Evolutionary conservation across 208 protist genomes (phyloP).

Genomic region (Crithidia fasciculata): DNA sequence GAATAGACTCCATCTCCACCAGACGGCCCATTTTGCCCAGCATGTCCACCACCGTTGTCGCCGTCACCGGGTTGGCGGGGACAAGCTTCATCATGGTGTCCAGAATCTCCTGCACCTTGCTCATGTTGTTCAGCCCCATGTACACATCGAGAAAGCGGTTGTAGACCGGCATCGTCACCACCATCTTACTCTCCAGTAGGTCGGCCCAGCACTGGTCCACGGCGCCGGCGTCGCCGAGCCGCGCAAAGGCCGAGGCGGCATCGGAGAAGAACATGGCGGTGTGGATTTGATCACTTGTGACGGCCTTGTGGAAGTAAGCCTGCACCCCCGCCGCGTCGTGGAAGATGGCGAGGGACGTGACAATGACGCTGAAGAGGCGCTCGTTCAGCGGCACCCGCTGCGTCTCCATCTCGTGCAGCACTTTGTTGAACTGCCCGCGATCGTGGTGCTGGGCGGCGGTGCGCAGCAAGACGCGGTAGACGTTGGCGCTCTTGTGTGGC

Average conservation of each 20-base stretch:
- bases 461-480: conserved; percentile 82
- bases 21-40: conserved; percentile 92
- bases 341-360: conserved; percentile 69
- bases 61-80: conserved; percentile 88
- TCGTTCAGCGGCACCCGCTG: conserved; percentile 69
- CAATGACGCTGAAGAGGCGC: conserved; percentile 76
- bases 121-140: conserved; percentile 83
- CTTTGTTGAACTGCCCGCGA: conserved; percentile 48
- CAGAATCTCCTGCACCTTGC: conserved; percentile 87
- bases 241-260: conserved; percentile 71
- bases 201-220: conserved; percentile 85
- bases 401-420: conserved; percentile 58
- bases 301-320: conserved; percentile 61
- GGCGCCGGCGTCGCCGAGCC: conserved; percentile 52
- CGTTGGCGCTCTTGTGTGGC: conserved; percentile 65
- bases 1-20: conserved; percentile 85
- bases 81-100: conserved; percentile 92
- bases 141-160: conserved; percentile 92
- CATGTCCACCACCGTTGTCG: conserved; percentile 93
- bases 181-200: conserved; percentile 72
- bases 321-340: conserved; percentile 73
- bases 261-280: conserved; percentile 84
- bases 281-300: conserved; percentile 48
- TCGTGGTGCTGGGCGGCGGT: conserved; percentile 70
- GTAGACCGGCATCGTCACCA: conserved; percentile 88